These are phyloP conservation scores for Thielaviopsis populi DNA, from an alignment of 2,329 filamentous ascomycete species.

Conservation along the genomic window DNA sequence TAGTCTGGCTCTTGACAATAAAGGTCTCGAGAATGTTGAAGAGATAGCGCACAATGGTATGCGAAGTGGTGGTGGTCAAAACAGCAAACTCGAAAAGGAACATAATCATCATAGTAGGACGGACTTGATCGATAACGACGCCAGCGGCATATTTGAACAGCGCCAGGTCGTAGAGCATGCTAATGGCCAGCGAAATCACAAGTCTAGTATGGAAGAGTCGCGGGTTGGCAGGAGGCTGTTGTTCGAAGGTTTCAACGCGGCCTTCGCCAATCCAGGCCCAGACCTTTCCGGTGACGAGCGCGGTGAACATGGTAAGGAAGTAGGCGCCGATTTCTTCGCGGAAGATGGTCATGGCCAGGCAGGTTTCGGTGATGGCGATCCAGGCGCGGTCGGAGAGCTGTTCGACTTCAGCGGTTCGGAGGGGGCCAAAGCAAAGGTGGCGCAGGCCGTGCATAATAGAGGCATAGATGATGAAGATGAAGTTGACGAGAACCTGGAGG, in stretches of 20 bases:
- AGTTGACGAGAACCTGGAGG: constrained; percentile 70
- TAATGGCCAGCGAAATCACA: constrained; percentile 61
- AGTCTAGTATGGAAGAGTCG: constrained; percentile 75
- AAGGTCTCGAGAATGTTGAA: constrained; percentile 64
- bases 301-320: constrained; percentile 94
- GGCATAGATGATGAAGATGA: constrained; percentile 67
- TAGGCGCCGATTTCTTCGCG: constrained; percentile 85
- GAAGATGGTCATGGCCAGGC: constrained; percentile 96
- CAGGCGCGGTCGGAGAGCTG: constrained; percentile 95
- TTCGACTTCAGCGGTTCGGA: constrained; percentile 89
- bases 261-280: constrained; percentile 98
- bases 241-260: constrained; percentile 83
- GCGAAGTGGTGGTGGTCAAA: constrained; percentile 61
- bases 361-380: constrained; percentile 96
- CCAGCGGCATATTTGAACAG: constrained; percentile 70
- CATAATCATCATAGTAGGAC: constrained; percentile 99
- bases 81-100: constrained; percentile 97
- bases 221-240: constrained; percentile 83
- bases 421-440: constrained; percentile 73
- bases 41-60: constrained; percentile 63
- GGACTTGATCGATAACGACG: constrained; percentile 70
- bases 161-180: constrained; percentile 62
- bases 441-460: constrained; percentile 77
- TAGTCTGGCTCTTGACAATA: constrained; percentile 61
- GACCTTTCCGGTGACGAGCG: constrained; percentile 81